phyloP scores from a whole-genome alignment of 2,329 filamentous ascomycete species.

The Ambrosiella cleistominuta region DNA sequence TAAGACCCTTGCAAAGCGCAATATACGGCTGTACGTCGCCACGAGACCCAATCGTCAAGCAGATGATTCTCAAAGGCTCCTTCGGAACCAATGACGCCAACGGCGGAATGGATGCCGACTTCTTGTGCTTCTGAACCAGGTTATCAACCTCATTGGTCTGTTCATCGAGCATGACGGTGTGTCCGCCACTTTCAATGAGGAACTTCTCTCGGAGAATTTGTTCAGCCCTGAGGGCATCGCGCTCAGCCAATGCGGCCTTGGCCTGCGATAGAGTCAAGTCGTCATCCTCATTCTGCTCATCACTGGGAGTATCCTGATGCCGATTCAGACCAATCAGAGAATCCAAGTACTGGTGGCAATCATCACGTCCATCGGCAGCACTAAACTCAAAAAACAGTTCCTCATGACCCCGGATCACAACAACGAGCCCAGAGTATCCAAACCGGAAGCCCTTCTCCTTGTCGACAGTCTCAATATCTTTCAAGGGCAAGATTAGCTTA shows the following conservation, averaged over 20 bases:
- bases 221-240: conserved; percentile 42
- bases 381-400: conserved; percentile 94
- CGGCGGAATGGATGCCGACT: conserved; percentile 46
- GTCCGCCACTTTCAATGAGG: not conserved
- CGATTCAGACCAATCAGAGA: not conserved
- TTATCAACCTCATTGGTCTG: conserved; percentile 45
- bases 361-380: conserved; percentile 60
- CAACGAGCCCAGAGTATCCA: conserved; percentile 73
- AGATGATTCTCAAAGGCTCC: conserved; percentile 67
- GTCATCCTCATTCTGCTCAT: conserved; percentile 34
- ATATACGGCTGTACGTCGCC: conserved; percentile 98
- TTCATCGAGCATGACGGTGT: not conserved
- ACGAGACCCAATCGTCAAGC: conserved; percentile 84
- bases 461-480: conserved; percentile 79
- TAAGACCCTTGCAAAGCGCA: conserved; percentile 75
- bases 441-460: conserved; percentile 92
- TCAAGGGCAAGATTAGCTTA: conserved; percentile 78
- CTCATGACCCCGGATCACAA: conserved; percentile 88
- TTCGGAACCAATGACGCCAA: conserved; percentile 70
- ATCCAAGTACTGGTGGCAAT: conserved; percentile 40
- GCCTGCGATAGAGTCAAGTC: conserved; percentile 33
- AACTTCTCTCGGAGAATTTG: conserved; percentile 18
- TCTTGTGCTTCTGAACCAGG: conserved; percentile 16
- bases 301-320: not conserved
- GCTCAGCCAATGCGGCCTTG: conserved; percentile 60